Conservation (phyloP, 78 protist genomes). For the Monosiga brevicollis region DNA sequence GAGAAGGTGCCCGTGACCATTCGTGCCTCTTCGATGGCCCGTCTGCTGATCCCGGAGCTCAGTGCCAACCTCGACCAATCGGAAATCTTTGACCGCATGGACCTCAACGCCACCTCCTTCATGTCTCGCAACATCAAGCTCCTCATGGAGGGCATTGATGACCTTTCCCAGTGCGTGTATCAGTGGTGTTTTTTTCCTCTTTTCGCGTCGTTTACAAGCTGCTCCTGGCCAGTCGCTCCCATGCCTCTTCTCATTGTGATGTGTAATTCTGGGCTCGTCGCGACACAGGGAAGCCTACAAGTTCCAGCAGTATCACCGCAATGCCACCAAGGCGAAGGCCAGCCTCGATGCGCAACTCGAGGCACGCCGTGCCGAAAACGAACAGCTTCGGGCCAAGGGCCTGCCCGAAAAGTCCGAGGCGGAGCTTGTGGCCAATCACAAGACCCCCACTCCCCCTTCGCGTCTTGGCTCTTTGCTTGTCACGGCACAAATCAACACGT, state of each 20-base stretch:
- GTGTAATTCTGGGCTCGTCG: too few relatives aligned
- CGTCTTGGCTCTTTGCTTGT: conserved; percentile 48
- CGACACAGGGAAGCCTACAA: neutral
- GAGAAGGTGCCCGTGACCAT: conserved; percentile 65
- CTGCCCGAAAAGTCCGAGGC: neutral
- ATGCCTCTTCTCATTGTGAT: neutral
- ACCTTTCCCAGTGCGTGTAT: conserved; percentile 14
- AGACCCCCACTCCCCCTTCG: conserved; percentile 27
- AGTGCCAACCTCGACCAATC: neutral
- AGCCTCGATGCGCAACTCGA: too few relatives aligned
- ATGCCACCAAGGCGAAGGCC: neutral
- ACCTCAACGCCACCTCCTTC: conserved; percentile 43
- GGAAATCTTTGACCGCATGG: conserved; percentile 47
- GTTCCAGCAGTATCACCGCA: neutral
- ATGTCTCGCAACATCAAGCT: conserved; percentile 61
- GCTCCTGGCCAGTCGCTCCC: neutral
- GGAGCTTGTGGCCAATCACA: neutral
- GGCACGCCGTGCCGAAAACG: conserved; percentile 15
- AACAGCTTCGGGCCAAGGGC: neutral
- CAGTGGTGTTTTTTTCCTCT: too few relatives aligned
- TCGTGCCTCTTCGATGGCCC: conserved; percentile 13
- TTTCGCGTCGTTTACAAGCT: neutral
- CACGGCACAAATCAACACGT: conserved; percentile 53
- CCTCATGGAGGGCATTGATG: conserved; percentile 54
- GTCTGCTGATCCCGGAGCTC: neutral